These are phyloP conservation scores for Trichoderma guizhouense DNA, from an alignment of 2,329 filamentous ascomycete species.

Conservation along the genomic window DNA sequence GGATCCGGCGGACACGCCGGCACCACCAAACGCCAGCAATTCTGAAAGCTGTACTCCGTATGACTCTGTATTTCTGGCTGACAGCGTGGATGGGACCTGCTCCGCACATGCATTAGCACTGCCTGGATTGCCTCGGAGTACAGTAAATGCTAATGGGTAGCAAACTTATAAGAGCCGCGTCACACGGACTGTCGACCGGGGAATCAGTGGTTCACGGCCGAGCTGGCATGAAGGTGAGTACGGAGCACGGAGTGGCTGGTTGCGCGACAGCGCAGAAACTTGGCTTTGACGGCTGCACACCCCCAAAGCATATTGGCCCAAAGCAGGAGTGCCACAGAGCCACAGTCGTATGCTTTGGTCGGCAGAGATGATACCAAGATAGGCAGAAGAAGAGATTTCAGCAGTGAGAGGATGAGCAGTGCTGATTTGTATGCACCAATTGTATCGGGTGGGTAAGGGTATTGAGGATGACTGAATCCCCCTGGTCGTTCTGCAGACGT, in stretches of 20 bases:
- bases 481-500: slow-evolving; percentile 9
- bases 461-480: not conserved
- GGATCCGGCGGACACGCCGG: slow-evolving; percentile 5
- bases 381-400: not conserved
- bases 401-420: not conserved
- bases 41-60: not conserved
- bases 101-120: slow-evolving; percentile 17
- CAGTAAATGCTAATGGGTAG: not conserved
- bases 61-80: slow-evolving; percentile 9
- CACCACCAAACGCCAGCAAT: not conserved
- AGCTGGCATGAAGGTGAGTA: not conserved
- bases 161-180: slow-evolving; percentile 17
- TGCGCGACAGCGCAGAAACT: not conserved
- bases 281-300: not conserved
- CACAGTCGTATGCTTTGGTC: not conserved
- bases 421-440: slow-evolving; percentile 1
- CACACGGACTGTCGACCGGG: slow-evolving; percentile 6
- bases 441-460: slow-evolving; percentile 15
- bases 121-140: not conserved
- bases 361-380: not conserved
- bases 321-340: not conserved
- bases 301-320: not conserved
- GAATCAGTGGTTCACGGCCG: not conserved
- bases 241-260: not conserved
- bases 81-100: slow-evolving; percentile 11